Base-by-base conservation (phyloP, 1,139 yeast species). In the Yamadazyma jaroonii region DNA sequence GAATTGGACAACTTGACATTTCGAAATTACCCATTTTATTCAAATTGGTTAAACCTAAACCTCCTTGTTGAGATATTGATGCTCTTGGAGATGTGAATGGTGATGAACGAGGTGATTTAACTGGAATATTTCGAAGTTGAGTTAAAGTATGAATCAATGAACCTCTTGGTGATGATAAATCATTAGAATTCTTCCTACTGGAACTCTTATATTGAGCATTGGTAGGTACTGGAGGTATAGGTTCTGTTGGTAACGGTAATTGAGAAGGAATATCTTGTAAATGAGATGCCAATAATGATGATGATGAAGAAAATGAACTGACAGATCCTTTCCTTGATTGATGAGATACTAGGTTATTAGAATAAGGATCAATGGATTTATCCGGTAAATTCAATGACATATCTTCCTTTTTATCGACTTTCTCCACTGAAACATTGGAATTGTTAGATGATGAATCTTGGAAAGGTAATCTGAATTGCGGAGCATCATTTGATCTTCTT, bases 381-480 rank as follows among this genome's bases (percentile, higher is more conserved):
- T 31, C 39, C 5, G 49, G 49, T 23, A 46, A 31, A 14, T 35
- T 44, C 6, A 46, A 38, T 9, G 48, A 45, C 5, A 4, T 22
- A 23, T 44, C 47, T 14, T 30, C 22, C 9, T 30, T 20, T 4
- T 39, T 40, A 9, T 40, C 44, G 31, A 22, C 30, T 22, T 35
- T 34, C 12, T 27, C 35, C 10, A 28, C 10, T 6, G 37, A 24
- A 13, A 14, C 11, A 21, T 9, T 27, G 24, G 33, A 31, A 9
- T 12, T 15, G 9, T n/a, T 22, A 11, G 30, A 15, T 9, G 36
- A 10, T 5, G 40, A 23, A 20, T 79, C 81, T 47, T 79, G 84
- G 49, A 81, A 81, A 0, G 88, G 88, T n/a, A 78, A 64, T 50
- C 88, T 65, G 52, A 81, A 81, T 34, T 64, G 71, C 1, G 75